These are phyloP conservation scores for Schoenoplectus triqueter DNA, from an alignment of 202 grass and related monocot species.

Conservation along the genomic window DNA sequence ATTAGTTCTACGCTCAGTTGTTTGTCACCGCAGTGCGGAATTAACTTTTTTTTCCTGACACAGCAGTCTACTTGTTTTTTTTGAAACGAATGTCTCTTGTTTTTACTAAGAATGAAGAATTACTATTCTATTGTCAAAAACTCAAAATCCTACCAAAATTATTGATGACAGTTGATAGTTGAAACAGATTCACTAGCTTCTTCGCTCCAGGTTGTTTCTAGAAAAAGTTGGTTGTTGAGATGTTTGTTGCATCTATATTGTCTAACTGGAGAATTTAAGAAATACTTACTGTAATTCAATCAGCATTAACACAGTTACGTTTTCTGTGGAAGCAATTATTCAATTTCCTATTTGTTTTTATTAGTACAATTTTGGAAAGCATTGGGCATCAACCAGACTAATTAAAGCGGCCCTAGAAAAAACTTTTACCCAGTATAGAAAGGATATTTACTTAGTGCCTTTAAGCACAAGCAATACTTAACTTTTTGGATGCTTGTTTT, in stretches of 20 bases:
- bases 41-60: not conserved
- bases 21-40: not conserved
- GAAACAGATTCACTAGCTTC: not conserved
- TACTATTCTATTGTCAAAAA: not conserved
- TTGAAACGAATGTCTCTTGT: no score
- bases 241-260: not conserved
- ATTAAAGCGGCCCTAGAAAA: not conserved
- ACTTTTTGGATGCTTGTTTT: constrained; percentile 21
- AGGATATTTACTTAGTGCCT: constrained; percentile 31
- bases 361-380: not conserved
- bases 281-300: not conserved
- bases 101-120: not conserved
- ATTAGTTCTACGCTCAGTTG: not conserved
- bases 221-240: not conserved
- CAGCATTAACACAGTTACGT: not conserved
- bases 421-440: not conserved
- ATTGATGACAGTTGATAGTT: not conserved
- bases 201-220: not conserved
- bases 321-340: not conserved
- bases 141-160: constrained; percentile 14
- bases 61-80: not conserved
- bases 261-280: not conserved
- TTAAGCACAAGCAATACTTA: constrained; percentile 16
- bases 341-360: no score
- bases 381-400: not conserved